Evolutionary conservation across 1,284 basidiomycete species (phyloP), one percentile per base, ranked within the genome.

Genomic region (Phlebopus sp.): DNA sequence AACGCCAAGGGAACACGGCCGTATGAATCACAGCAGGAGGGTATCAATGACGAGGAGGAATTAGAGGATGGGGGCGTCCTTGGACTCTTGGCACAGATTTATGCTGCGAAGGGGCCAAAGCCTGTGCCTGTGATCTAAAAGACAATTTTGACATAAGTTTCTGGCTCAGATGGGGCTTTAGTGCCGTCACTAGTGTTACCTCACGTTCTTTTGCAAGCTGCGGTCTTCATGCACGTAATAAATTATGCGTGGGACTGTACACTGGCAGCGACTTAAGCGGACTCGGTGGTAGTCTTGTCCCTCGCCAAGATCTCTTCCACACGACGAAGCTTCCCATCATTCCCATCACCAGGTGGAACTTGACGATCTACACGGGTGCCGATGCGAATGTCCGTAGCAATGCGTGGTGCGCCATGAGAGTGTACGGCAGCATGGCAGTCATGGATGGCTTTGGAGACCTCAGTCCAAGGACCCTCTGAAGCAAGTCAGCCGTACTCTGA

Each of bases 391-490:
- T 97, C 93, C 6, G 92, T 93, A 19, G 90, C 84, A 35, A 89
- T 75, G 38, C 89, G 80, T 17, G 80, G 80, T 1, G 81, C 81
- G 29, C 88, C 89, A 60, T 78, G 77, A 1, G 79, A 81, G 59
- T 96, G 93, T 0, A 96, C 88, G 0, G 92, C 93, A 17, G 78
- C 78, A 63, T 97, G 93, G 60, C 92, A 95, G 50, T 88, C 89
- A 52, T 92, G 86, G 49, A 92, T 92, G 1, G 85, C 86, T 57
- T 86, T 73, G 46, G 75, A 79, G 46, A 97, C 93, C 48, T 82
- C 74, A 27, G 79, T 78, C 92, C 92, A 94, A 0, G 90, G 85
- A 2, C 92, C 92, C 66, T 92, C 88, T 89, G 57, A 42, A 13
- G 11, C 19, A 23, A 51, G 31, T 54, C 44, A 50, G 44, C 27